Base-by-base conservation (phyloP, 1,139 yeast species). In the Yamadazyma triangularis region DNA sequence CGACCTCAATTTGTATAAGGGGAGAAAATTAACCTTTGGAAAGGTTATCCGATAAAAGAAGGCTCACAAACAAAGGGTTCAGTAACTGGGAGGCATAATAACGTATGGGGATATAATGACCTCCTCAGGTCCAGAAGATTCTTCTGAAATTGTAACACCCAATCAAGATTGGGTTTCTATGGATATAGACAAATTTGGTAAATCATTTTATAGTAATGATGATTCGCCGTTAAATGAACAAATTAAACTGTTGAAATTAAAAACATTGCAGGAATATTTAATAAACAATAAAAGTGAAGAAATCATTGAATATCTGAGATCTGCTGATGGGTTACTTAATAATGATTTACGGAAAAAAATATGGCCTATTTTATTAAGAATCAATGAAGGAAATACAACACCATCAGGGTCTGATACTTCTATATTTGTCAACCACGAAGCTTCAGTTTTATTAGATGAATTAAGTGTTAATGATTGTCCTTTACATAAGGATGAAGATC, bases 401-500 rank as follows among this genome's bases (percentile, higher is more conserved):
- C n/a, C n/a, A n/a, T 19, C 12, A 12, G 60, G 58, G 3, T 22
- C 14, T 3, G 15, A 12, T 9, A 16, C 8, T 8, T 24, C 22
- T 3, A 9, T 12, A 8, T 8, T 12, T 3, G 4, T 22, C 4
- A 21, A 15, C 24, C 27, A 30, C 8, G 30, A 27, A 10, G 33
- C 37, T 8, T 20, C 40, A 6, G 15, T 20, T 4, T 26, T 42
- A 9, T 29, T 38, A 9, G 41, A 34, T 9, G 41, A 41, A 13
- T 45, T 58, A 28, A 44, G 50, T 21, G 36, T 45, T 21, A 42
- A 53, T 24, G 70, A 64, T 38, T 40, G 61, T 24, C 63, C 65
- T 1, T 60, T 60, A 1, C 91, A 84, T 48, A 63, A 57, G 26
- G 96, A 88, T 48, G 91, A 84, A 50, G 74, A 71, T 12, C 98